Evolutionary conservation across 768 basidiomycete species (phyloP).

Genomic region (Mycena sanguinolenta): DNA sequence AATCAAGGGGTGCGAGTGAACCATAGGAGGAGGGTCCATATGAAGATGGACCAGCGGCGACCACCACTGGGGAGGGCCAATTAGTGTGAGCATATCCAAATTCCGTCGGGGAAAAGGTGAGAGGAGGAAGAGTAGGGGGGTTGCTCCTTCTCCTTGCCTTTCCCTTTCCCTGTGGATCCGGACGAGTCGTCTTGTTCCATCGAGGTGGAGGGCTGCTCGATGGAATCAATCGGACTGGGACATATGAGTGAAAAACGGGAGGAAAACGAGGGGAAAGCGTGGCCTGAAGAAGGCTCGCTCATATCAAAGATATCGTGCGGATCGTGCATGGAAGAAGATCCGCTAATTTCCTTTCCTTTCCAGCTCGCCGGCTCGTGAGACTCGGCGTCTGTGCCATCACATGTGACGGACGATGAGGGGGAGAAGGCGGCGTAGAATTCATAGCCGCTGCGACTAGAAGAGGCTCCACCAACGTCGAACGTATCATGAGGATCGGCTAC

Average conservation of each 20-base stretch:
- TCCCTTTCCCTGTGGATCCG: slow-evolving; percentile 57
- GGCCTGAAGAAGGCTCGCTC: slow-evolving; percentile 19
- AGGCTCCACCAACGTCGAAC: slow-evolving; percentile 48
- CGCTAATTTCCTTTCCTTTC: slow-evolving; percentile 25
- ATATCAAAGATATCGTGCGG: slow-evolving; percentile 31
- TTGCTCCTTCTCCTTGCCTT: slow-evolving; percentile 66
- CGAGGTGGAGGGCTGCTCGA: slow-evolving; percentile 35
- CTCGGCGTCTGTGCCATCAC: slow-evolving; percentile 4
- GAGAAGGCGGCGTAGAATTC: slow-evolving; percentile 42
- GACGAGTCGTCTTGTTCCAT: slow-evolving; percentile 24
- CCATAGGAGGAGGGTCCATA: slow-evolving; percentile 56
- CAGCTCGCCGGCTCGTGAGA: slow-evolving; percentile 16
- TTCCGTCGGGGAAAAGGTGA: slow-evolving; percentile 69
- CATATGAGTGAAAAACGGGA: slow-evolving; percentile 28
- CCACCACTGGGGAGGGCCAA: slow-evolving; percentile 49
- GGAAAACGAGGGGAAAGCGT: slow-evolving; percentile 36
- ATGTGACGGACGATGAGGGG: slow-evolving; percentile 14
- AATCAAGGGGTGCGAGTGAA: slow-evolving; percentile 42
- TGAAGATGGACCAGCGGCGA: slow-evolving; percentile 54
- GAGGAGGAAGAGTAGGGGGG: slow-evolving; percentile 77
- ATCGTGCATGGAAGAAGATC: slow-evolving; percentile 17
- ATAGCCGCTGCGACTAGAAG: slow-evolving; percentile 42
- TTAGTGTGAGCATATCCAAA: slow-evolving; percentile 58
- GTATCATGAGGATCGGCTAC: slow-evolving; percentile 55
- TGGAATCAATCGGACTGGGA: slow-evolving; percentile 31